phyloP scores from a whole-genome alignment of 371 early-diverging fungal species.

The Lichtheimia ornata region DNA sequence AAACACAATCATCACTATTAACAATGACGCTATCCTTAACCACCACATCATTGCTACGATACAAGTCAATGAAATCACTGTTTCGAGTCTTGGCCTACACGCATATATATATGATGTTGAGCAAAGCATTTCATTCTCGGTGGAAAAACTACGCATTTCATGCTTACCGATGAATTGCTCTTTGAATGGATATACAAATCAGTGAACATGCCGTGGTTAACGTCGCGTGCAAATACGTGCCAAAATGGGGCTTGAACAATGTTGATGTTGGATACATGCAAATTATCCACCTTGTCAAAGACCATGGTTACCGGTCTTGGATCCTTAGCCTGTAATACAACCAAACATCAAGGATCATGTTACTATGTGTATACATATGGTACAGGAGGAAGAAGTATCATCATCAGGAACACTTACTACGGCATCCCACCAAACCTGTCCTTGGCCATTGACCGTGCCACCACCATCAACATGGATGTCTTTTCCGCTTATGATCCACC shows the following conservation, averaged over 20 bases:
- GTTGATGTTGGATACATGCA: constrained; percentile 18
- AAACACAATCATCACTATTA: constrained; percentile 29
- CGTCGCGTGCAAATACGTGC: constrained; percentile 20
- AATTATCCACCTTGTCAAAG: constrained; percentile 15
- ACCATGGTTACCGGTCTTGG: constrained; percentile 19
- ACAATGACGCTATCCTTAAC: constrained; percentile 19
- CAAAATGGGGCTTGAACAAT: constrained; percentile 20
- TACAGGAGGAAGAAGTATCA: too few relatives aligned
- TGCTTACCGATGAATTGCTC: constrained; percentile 18
- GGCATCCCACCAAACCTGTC: constrained; percentile 26
- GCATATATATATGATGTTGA: not conserved
- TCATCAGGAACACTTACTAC: constrained; percentile 1
- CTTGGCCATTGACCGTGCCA: constrained; percentile 20
- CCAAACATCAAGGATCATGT: not conserved
- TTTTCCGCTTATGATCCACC: constrained; percentile 25
- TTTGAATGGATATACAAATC: constrained; percentile 14
- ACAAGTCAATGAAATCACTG: constrained; percentile 21
- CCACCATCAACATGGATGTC: constrained; percentile 20
- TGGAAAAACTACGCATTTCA: not conserved
- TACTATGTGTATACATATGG: too few relatives aligned
- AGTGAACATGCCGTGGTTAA: constrained; percentile 8
- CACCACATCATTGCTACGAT: constrained; percentile 12
- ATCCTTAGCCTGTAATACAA: constrained; percentile 9
- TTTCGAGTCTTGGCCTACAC: constrained; percentile 7
- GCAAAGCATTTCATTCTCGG: not conserved